Base-by-base conservation (phyloP, 768 basidiomycete genomes). In the Leccinum fibrillosum region DNA sequence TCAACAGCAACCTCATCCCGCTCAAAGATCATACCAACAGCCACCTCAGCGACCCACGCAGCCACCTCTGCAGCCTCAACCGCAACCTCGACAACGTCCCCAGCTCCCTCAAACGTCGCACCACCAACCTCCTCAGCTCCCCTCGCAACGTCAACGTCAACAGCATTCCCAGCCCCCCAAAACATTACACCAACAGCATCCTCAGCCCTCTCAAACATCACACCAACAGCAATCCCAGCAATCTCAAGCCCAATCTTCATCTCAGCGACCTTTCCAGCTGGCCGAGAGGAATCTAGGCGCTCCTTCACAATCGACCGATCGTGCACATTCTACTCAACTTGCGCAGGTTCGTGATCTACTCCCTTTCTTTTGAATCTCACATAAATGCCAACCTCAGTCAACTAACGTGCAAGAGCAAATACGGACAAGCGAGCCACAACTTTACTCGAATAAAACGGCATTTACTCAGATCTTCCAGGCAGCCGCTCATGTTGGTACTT, bases 391-490 rank as follows among this genome's bases (percentile, higher is more conserved):
- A 49, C 52, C 32, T 9, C 49, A 56, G 44, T 13, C 56, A 37
- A 48, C 11, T 21, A 48, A 30, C 15, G 42, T 28, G n/a, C 67
- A 58, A 54, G 58, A 57, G 23, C 56, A 59, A 34, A 47, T 13
- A 44, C 23, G 15, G n/a, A 68, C 54, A 26, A 54, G 21, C 7
- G 45, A 8, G 1, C 17, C 47, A 35, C 54, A 52, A 15, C 25
- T 21, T 26, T 35, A 8, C 17, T 15, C 17, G 11, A 59, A 62
- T 49, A 60, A 61, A 51, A 66, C 59, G 12, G 55, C 17, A 15
- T 72, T 72, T 25, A 51, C 62, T 26, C 59, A 56, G 19, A 44
- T 42, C 26, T 74, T 72, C 32, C 72, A 67, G 37, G 19, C 6
- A 1, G 65, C 61, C 13, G 51, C 62, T 8, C 54, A 62, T 45